phyloP scores from a whole-genome alignment of 306 rosid species.

The Begonia fuchsioides region DNA sequence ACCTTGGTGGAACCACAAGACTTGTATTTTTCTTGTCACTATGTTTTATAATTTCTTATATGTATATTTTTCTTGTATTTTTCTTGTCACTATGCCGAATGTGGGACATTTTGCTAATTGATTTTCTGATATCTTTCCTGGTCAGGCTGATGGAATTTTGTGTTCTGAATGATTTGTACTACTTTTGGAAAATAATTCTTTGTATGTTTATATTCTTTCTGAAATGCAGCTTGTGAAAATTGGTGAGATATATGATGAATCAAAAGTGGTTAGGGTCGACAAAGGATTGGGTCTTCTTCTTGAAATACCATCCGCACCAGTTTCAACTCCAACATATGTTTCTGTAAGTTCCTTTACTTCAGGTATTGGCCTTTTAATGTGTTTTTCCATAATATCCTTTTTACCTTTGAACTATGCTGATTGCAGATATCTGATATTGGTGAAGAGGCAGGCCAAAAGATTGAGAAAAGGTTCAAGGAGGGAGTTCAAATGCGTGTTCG shows the following conservation, averaged over 20 bases:
- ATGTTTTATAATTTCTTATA: no score
- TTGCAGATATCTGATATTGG: conserved; percentile 65
- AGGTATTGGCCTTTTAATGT: background rate
- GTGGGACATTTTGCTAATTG: no score
- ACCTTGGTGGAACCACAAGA: no score
- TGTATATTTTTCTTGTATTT: no score
- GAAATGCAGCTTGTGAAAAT: conserved; percentile 47
- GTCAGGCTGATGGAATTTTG: no score
- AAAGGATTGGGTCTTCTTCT: conserved; percentile 68
- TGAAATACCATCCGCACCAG: conserved; percentile 56
- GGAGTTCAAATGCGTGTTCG: conserved; percentile 73
- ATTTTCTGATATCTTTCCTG: no score
- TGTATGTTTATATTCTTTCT: background rate
- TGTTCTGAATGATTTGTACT: background rate
- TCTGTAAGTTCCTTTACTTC: conserved; percentile 39
- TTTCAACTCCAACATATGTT: conserved; percentile 65
- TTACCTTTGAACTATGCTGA: conserved; percentile 1
- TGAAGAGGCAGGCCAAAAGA: conserved; percentile 54
- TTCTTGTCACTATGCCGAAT: no score
- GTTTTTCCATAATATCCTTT: conserved; percentile 9
- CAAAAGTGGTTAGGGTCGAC: conserved; percentile 84
- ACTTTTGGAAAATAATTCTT: background rate
- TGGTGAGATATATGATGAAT: conserved; percentile 68
- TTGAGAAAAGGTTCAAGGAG: conserved; percentile 80
- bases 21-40: no score